phyloP scores from a whole-genome alignment of 345 rosid species.

The Excoecaria cochinchinensis region DNA sequence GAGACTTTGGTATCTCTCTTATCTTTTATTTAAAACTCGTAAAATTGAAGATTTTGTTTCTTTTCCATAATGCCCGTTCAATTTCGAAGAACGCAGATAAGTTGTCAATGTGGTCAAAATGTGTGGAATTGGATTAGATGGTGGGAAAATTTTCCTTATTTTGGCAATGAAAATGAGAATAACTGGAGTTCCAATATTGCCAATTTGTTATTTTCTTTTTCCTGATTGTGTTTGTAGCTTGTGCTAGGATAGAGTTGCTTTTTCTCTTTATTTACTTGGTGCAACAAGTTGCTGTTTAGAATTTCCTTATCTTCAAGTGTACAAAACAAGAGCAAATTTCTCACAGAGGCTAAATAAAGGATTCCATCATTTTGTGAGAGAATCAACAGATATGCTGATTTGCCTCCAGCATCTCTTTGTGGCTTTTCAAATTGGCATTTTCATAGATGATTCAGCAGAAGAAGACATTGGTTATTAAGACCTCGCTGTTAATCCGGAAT shows the following conservation, averaged over 20 bases:
- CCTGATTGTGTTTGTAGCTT: not conserved
- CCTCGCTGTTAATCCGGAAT: too few species aligned
- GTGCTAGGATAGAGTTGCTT: not conserved
- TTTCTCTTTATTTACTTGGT: not conserved
- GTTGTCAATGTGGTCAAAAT: not conserved
- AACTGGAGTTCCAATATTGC: not conserved
- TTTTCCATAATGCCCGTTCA: not conserved
- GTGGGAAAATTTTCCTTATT: not conserved
- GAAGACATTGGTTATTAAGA: too few species aligned
- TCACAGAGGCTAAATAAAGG: not conserved
- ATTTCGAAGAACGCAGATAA: not conserved
- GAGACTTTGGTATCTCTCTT: not conserved
- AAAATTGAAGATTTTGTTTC: not conserved
- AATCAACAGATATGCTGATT: not conserved
- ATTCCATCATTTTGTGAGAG: not conserved
- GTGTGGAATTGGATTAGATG: constrained; percentile 7
- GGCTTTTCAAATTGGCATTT: not conserved
- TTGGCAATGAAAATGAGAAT: not conserved
- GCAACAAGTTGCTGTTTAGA: not conserved
- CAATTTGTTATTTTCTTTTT: not conserved
- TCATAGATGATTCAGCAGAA: too few species aligned
- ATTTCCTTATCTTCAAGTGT: not conserved
- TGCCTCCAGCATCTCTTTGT: not conserved
- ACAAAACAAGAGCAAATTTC: not conserved
- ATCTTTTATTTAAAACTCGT: constrained; percentile 1